phyloP scores from a whole-genome alignment of 2,329 filamentous ascomycete genomes.

The Pseudogymnoascus sp. region DNA sequence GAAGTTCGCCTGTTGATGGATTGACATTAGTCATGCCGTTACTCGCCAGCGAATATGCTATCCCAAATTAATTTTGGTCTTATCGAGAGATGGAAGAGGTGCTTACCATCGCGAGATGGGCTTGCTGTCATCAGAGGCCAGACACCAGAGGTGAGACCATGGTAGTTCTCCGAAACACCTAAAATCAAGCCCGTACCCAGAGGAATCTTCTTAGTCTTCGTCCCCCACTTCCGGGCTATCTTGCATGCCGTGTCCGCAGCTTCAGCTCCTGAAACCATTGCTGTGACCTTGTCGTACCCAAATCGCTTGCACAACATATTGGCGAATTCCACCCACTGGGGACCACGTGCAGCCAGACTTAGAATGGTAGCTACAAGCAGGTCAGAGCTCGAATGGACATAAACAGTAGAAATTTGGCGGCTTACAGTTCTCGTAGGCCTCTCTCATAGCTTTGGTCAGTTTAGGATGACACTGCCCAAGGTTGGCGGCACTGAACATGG shows the following conservation, averaged over 20 bases:
- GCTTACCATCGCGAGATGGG: neutral
- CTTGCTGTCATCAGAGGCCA: neutral
- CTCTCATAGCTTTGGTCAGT: neutral
- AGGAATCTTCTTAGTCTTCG: constrained; percentile 9
- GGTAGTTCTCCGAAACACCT: constrained; percentile 9
- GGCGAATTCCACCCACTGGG: neutral
- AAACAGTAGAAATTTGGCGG: no score
- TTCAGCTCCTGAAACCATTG: constrained; percentile 10
- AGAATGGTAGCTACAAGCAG: neutral
- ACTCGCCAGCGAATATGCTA: constrained; percentile 3
- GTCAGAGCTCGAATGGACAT: no score
- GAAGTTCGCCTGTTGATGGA: neutral
- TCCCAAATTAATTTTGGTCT: neutral
- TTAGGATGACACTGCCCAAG: constrained; percentile 13
- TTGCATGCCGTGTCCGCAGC: constrained; percentile 13
- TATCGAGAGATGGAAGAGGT: no score
- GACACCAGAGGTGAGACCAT: constrained; percentile 3
- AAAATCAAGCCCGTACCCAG: constrained; percentile 10
- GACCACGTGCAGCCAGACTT: neutral
- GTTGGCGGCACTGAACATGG: constrained; percentile 12
- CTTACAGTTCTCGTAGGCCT: no score
- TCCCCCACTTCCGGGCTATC: constrained; percentile 13
- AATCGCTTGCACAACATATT: constrained; percentile 6
- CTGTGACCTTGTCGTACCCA: constrained; percentile 14
- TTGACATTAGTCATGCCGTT: constrained; percentile 1